Evolutionary conservation across 78 protist species (phyloP).

Genomic region (Acrasis kona): DNA sequence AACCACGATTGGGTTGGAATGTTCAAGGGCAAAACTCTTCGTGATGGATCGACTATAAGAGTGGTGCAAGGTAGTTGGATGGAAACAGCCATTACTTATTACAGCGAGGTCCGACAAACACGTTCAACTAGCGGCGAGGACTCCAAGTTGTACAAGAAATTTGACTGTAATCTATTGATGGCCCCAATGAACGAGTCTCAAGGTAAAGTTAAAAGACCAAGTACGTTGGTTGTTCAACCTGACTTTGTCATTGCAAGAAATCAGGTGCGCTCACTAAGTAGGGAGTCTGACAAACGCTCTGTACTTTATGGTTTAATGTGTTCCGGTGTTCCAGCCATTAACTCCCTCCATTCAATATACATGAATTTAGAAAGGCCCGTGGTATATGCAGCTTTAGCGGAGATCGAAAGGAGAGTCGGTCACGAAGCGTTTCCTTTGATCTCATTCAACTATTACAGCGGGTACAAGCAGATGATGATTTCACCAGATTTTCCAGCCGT

Average conservation of each 20-base stretch:
- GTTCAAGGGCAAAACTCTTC: background rate
- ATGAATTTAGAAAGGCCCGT: background rate
- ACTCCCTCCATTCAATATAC: background rate
- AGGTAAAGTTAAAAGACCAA: background rate
- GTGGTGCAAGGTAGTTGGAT: background rate
- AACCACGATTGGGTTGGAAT: background rate
- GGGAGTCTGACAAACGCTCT: background rate
- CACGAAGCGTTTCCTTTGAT: constrained; percentile 8
- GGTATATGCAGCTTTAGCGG: background rate
- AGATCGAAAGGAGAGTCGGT: constrained; percentile 6
- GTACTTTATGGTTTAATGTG: constrained; percentile 6
- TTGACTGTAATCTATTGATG: background rate
- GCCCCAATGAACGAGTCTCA: background rate
- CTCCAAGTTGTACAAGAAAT: too few species aligned
- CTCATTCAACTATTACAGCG: background rate
- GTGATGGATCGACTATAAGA: background rate
- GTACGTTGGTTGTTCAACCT: background rate
- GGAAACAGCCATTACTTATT: background rate
- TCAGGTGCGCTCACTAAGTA: background rate
- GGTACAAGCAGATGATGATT: constrained; percentile 5
- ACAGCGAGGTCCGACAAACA: too few species aligned
- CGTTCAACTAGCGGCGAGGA: too few species aligned
- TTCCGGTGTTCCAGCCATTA: constrained; percentile 8
- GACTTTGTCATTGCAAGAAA: background rate
- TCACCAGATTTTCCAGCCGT: background rate